These are phyloP conservation scores for Sonneratia alba DNA, from an alignment of 345 rosid genomes.

Conservation along the genomic window DNA sequence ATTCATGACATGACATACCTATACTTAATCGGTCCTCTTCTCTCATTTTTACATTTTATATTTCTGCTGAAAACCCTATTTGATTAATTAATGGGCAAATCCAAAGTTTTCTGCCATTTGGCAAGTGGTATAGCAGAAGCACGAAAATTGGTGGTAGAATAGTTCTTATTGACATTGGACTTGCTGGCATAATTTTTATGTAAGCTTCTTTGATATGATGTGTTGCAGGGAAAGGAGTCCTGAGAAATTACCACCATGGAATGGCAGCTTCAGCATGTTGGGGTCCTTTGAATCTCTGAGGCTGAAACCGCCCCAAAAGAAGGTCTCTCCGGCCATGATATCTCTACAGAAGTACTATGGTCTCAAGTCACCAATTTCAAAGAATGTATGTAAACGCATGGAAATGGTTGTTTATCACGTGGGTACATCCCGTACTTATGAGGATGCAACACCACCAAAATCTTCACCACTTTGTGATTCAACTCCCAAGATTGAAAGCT, in stretches of 20 bases:
- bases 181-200: neutral
- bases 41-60: neutral
- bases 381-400: constrained; percentile 24
- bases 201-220: neutral
- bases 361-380: constrained; percentile 20
- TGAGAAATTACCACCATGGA: constrained; percentile 9
- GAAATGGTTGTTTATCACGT: constrained; percentile 41
- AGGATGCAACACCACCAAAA: constrained; percentile 18
- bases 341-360: constrained; percentile 42
- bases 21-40: neutral
- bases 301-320: constrained; percentile 20
- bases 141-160: neutral
- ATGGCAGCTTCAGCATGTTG: constrained; percentile 16
- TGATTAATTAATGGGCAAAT: neutral
- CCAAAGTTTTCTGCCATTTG: neutral
- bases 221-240: constrained; percentile 18
- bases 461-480: constrained; percentile 15
- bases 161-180: neutral
- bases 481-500: constrained; percentile 12
- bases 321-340: constrained; percentile 52
- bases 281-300: constrained; percentile 34
- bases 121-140: neutral
- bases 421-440: constrained; percentile 15
- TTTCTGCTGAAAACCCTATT: neutral
- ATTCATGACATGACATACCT: neutral